These are phyloP conservation scores for Blastobotrys arbuscula DNA, from an alignment of 1,139 yeast species.

Conservation along the genomic window DNA sequence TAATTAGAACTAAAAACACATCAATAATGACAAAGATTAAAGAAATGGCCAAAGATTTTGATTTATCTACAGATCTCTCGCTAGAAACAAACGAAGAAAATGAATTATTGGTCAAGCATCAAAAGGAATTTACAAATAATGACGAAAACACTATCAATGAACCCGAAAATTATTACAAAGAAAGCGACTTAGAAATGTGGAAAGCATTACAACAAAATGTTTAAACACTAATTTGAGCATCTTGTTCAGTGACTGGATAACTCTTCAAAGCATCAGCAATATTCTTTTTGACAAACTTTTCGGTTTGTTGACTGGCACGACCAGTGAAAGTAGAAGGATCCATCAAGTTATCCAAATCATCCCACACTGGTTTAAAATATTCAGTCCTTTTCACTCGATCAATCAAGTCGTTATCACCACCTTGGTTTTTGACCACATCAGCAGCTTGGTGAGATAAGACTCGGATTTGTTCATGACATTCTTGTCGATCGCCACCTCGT, in stretches of 20 bases:
- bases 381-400: constrained; percentile 75
- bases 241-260: constrained; percentile 54
- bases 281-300: constrained; percentile 78
- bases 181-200: constrained; percentile 16
- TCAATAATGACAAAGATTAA: constrained; percentile 24
- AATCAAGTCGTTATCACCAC: constrained; percentile 96
- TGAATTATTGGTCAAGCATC: background rate
- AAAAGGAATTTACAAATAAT: background rate
- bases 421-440: constrained; percentile 94
- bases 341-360: constrained; percentile 68
- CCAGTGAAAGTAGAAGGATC: constrained; percentile 96
- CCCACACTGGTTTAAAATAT: constrained; percentile 88
- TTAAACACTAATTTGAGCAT: constrained; percentile 43
- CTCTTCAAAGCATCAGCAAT: constrained; percentile 80
- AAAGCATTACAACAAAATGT: no score
- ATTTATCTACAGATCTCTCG: background rate
- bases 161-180: constrained; percentile 8
- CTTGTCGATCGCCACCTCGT: constrained; percentile 96
- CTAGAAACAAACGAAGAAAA: background rate
- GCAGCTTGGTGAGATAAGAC: constrained; percentile 97
- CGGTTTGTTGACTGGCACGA: constrained; percentile 98
- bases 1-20: constrained; percentile 23
- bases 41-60: constrained; percentile 23
- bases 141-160: background rate
- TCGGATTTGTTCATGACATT: constrained; percentile 95